phyloP scores from a whole-genome alignment of 1,284 basidiomycete genomes.

The Abortiporus biennis region DNA sequence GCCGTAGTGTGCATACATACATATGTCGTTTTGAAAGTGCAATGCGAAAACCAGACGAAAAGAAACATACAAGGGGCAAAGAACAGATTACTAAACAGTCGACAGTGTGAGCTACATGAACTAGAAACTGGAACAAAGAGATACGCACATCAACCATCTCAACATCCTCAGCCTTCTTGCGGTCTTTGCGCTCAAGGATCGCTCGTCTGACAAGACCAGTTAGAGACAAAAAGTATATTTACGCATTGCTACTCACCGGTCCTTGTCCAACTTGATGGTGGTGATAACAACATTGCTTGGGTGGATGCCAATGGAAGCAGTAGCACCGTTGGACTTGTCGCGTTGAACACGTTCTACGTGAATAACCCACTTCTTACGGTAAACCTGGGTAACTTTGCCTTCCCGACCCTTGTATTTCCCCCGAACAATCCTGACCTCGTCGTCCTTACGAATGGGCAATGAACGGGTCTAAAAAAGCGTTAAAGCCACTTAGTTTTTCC shows the following conservation, averaged over 20 bases:
- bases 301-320: slow-evolving; percentile 91
- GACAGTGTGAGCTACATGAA: not conserved
- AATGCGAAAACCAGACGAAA: slow-evolving; percentile 27
- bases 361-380: slow-evolving; percentile 99
- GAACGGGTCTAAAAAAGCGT: slow-evolving; percentile 66
- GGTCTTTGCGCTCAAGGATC: slow-evolving; percentile 77
- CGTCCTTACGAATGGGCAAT: slow-evolving; percentile 95
- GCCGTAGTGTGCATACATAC: slow-evolving; percentile 41
- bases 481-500: no score
- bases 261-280: slow-evolving; percentile 86
- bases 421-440: slow-evolving; percentile 95
- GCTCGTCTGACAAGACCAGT: slow-evolving; percentile 46
- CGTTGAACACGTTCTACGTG: slow-evolving; percentile 97
- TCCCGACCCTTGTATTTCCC: slow-evolving; percentile 98
- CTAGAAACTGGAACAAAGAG: slow-evolving; percentile 5
- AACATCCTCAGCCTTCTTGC: slow-evolving; percentile 65
- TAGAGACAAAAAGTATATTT: not conserved
- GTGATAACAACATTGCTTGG: slow-evolving; percentile 97
- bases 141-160: slow-evolving; percentile 72
- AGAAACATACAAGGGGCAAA: slow-evolving; percentile 15
- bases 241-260: slow-evolving; percentile 44
- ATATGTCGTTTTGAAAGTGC: slow-evolving; percentile 41
- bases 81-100: slow-evolving; percentile 26
- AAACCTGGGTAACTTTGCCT: slow-evolving; percentile 96
- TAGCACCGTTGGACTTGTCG: slow-evolving; percentile 97